A percentile compares a stretch with the other conserved stretches of the same genome.
Evolutionary conservation across 352 stramenopile genomes (phyloP).

Genomic region (Phytophthora cryptogea): DNA sequence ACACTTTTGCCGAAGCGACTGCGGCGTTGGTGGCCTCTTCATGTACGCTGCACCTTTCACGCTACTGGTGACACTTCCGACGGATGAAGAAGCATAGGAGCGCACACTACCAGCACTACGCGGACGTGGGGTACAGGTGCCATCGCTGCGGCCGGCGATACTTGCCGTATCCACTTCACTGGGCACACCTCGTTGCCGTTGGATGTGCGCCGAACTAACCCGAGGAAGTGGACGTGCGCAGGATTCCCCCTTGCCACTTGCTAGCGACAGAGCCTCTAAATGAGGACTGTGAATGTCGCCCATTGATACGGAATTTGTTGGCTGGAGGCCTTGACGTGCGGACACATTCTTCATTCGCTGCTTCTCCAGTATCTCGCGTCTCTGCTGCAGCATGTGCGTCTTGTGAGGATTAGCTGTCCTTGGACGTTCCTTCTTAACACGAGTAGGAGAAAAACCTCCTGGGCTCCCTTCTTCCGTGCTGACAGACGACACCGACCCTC

Average conservation of each 20-base stretch:
- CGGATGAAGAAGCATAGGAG: conserved; percentile 29
- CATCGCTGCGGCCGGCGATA: conserved; percentile 13
- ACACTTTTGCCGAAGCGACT: conserved; percentile 73
- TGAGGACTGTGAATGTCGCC: conserved; percentile 38
- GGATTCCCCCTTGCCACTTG: conserved; percentile 7
- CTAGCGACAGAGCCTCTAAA: conserved; percentile 32
- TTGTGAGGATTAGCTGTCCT: conserved; percentile 73
- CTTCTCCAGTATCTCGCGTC: conserved; percentile 54
- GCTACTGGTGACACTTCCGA: conserved; percentile 26
- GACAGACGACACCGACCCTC: conserved; percentile 6
- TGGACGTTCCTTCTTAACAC: conserved; percentile 55
- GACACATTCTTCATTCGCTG: conserved; percentile 24
- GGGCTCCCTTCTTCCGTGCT: conserved; percentile 11
- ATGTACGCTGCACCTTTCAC: conserved; percentile 64
- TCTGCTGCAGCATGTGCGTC: conserved; percentile 61
- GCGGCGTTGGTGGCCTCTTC: conserved; percentile 56
- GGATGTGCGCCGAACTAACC: conserved; percentile 4
- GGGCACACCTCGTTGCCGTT: conserved; percentile 6
- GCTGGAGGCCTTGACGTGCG: conserved; percentile 20
- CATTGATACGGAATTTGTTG: conserved; percentile 40
- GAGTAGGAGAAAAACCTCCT: conserved; percentile 1
- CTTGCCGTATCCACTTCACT: conserved; percentile 20
- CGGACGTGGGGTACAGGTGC: conserved; percentile 30
- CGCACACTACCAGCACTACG: conserved; percentile 63
- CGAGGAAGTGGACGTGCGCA: conserved; percentile 6